phyloP scores from a whole-genome alignment of 2,329 filamentous ascomycete genomes.

The Herpotrichia juniperi region DNA sequence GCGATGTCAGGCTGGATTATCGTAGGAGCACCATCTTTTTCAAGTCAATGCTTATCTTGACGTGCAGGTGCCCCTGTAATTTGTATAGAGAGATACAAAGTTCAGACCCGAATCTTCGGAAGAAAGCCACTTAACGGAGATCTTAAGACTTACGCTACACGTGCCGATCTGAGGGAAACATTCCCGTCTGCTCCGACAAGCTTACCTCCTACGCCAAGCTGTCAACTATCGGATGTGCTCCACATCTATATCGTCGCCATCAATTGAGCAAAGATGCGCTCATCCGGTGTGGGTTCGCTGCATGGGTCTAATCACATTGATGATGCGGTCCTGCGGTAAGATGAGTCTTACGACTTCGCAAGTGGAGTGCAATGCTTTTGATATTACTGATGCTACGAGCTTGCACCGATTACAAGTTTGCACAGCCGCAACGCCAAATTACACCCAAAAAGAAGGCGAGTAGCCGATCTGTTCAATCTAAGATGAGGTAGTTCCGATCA shows the following conservation, averaged over 20 bases:
- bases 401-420: not conserved
- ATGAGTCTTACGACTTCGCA: slow-evolving; percentile 6
- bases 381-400: slow-evolving; percentile 3
- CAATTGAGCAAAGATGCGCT: slow-evolving; percentile 16
- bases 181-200: slow-evolving; percentile 43
- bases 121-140: slow-evolving; percentile 27
- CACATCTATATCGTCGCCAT: slow-evolving; percentile 18
- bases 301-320: slow-evolving; percentile 12
- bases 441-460: not conserved
- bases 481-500: not conserved
- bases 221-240: slow-evolving; percentile 11
- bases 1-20: not conserved
- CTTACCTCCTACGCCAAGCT: slow-evolving; percentile 21
- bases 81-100: slow-evolving; percentile 13
- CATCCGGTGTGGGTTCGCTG: slow-evolving; percentile 8
- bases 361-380: not conserved
- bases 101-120: slow-evolving; percentile 26
- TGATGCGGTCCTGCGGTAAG: slow-evolving; percentile 12
- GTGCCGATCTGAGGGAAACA: slow-evolving; percentile 31
- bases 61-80: slow-evolving; percentile 5
- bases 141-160: slow-evolving; percentile 20
- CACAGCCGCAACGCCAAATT: not conserved
- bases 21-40: not conserved
- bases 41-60: slow-evolving; percentile 1
- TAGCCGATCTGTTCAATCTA: not conserved